Evolutionary conservation across 2,329 filamentous ascomycete species (phyloP), one percentile per base, ranked within the genome.

Genomic region (Cladophialophora exuberans): DNA sequence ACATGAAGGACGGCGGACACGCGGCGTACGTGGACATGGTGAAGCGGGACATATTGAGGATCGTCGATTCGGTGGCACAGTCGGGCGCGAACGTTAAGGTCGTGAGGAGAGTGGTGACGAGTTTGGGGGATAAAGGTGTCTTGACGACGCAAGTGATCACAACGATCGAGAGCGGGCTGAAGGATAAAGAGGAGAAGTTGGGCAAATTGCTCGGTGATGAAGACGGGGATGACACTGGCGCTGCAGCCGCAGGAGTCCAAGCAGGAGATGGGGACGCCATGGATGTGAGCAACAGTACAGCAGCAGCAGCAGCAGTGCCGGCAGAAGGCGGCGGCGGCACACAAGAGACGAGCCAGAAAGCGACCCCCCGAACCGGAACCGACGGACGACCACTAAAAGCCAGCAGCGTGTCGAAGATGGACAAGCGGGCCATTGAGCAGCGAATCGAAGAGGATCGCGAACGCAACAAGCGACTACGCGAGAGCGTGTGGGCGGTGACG

Each of bases 361-460:
- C 33, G 39, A 62, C 46, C 38, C 60, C 58, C 18, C 66, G 46
- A 60, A 52, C 57, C 13, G 48, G 43, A 38, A 48, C 49, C 18
- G 46, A 52, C n/a, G n/a, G n/a, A 23, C 39, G 52, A 4, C 36
- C 54, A 15, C 31, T 45, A 11, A 70, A 64, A 48, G 55, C 63
- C 1, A 75, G 73, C 49, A 76, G 76, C 2, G 66, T 66, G 7
- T 72, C 77, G 39, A 76, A 79, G 47, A 70, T 94, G 47, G 90
- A 97, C 67, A 94, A 93, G 73, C 83, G 88, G 52, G 89, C 96
- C 73, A 89, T 97, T 49, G 92, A 97, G 74, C 92, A 97, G 76
- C 81, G 94, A 35, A 96, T 99, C 60, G 95, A 99, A 65, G 95
- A 99, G 73, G 94, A 99, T 72, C 80, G 94, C 3, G 94, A 99